Evolutionary conservation across 2,329 filamentous ascomycete species (phyloP).

Genomic region (Penicillium sp.): DNA sequence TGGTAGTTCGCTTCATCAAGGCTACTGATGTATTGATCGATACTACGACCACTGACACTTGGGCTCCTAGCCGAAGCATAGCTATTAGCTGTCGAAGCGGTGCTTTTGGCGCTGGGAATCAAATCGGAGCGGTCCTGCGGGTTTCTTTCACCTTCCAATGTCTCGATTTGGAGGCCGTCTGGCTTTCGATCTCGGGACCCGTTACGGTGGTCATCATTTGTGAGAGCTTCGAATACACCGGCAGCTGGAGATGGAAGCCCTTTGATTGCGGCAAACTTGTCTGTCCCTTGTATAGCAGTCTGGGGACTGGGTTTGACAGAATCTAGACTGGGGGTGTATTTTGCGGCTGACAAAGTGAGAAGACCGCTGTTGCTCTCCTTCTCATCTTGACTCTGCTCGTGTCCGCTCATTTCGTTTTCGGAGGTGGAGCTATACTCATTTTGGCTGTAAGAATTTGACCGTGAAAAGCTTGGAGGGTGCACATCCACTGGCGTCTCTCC

Average conservation of each 20-base stretch:
- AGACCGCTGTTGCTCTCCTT: conserved; percentile 36
- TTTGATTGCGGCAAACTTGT: conserved; percentile 54
- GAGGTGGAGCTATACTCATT: conserved; percentile 50
- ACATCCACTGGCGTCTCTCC: conserved; percentile 63
- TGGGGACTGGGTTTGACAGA: conserved; percentile 49
- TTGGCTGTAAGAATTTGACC: conserved; percentile 42
- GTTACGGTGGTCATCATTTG: conserved; percentile 56
- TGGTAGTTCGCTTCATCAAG: conserved; percentile 72
- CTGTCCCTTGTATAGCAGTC: conserved; percentile 66
- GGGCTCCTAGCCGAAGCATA: conserved; percentile 54
- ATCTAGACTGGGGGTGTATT: conserved; percentile 44
- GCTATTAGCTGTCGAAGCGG: conserved; percentile 43
- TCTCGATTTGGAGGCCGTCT: conserved; percentile 66
- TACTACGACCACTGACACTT: conserved; percentile 61
- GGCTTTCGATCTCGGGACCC: conserved; percentile 76
- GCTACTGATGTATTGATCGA: conserved; percentile 83
- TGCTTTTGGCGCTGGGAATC: conserved; percentile 46
- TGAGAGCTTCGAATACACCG: conserved; percentile 61
- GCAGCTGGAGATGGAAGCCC: conserved; percentile 67
- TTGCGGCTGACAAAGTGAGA: conserved; percentile 43
- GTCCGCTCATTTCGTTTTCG: conserved; percentile 35
- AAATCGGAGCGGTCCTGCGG: conserved; percentile 54
- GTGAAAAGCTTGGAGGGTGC: conserved; percentile 41
- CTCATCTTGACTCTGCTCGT: conserved; percentile 30
- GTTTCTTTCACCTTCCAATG: conserved; percentile 52